Conservation (phyloP, 345 rosid genomes). For the Eutrema yunnanense region DNA sequence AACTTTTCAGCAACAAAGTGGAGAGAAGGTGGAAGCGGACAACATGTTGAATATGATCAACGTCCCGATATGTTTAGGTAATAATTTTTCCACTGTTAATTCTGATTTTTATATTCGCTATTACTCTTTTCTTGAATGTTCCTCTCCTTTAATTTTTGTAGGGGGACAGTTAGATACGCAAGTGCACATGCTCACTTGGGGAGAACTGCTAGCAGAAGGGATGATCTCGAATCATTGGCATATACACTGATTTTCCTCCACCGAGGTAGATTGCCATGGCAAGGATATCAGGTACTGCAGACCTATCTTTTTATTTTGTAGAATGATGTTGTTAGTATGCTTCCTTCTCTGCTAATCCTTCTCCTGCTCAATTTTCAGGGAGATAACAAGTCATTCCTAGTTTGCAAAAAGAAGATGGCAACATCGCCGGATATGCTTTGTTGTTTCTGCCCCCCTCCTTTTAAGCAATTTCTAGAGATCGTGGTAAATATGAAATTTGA, state of each 20-base stretch:
- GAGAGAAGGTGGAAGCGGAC: slow-evolving; percentile 69
- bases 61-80: slow-evolving; percentile 99
- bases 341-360: slow-evolving; percentile 15
- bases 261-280: slow-evolving; percentile 98
- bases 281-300: slow-evolving; percentile 81
- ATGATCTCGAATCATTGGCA: slow-evolving; percentile 97
- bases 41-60: slow-evolving; percentile 95
- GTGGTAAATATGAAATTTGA: slow-evolving; percentile 95
- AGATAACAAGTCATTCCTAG: slow-evolving; percentile 93
- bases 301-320: slow-evolving; percentile 1
- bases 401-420: slow-evolving; percentile 97
- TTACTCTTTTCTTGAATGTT: neutral
- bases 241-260: slow-evolving; percentile 90
- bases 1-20: slow-evolving; percentile 80
- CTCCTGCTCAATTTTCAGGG: slow-evolving; percentile 53
- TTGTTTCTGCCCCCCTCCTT: slow-evolving; percentile 86
- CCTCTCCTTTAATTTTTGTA: slow-evolving; percentile 23
- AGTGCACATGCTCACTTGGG: slow-evolving; percentile 98
- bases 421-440: slow-evolving; percentile 83
- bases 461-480: slow-evolving; percentile 77
- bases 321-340: neutral
- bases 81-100: slow-evolving; percentile 2
- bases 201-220: slow-evolving; percentile 96
- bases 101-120: neutral
- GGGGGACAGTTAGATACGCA: slow-evolving; percentile 98